A percentile compares a stretch with the other conserved stretches of the same genome.
phyloP scores from a whole-genome alignment of 2,329 filamentous ascomycete genomes.

The Lachnellula occidentalis region DNA sequence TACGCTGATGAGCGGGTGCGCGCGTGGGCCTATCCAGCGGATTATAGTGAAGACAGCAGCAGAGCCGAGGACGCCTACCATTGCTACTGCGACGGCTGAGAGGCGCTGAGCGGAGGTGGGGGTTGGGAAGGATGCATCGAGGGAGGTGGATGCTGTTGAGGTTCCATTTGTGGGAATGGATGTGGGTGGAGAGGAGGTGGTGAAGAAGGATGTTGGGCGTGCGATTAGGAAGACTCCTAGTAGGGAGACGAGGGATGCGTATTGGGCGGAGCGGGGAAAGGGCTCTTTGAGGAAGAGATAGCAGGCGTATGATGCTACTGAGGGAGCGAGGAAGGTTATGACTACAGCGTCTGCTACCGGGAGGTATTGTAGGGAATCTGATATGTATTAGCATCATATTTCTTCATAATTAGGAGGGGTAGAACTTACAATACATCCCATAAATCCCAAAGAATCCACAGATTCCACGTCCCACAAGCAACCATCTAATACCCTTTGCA shows the following conservation, averaged over 20 bases:
- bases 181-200: constrained; percentile 7
- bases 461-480: constrained; percentile 64
- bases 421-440: constrained; percentile 42
- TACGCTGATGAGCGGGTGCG: constrained; percentile 77
- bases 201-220: constrained; percentile 40
- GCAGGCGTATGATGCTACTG: constrained; percentile 73
- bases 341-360: constrained; percentile 84
- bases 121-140: constrained; percentile 8
- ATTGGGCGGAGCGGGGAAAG: constrained; percentile 70
- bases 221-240: constrained; percentile 80
- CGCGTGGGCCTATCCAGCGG: constrained; percentile 74
- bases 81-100: constrained; percentile 62
- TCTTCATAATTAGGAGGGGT: neutral
- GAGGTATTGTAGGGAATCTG: constrained; percentile 66
- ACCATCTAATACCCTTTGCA: constrained; percentile 54
- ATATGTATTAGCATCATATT: neutral
- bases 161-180: neutral
- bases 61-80: constrained; percentile 72
- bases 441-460: constrained; percentile 75
- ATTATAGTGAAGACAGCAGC: constrained; percentile 71
- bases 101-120: constrained; percentile 42
- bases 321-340: constrained; percentile 79
- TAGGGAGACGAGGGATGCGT: constrained; percentile 70
- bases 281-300: constrained; percentile 69
- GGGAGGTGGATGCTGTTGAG: constrained; percentile 1